Percentiles rank a stretch among this genome's conserved stretches.
phyloP scores from a whole-genome alignment of 2,329 filamentous ascomycete species.

The Aureobasidium mangrovei region DNA sequence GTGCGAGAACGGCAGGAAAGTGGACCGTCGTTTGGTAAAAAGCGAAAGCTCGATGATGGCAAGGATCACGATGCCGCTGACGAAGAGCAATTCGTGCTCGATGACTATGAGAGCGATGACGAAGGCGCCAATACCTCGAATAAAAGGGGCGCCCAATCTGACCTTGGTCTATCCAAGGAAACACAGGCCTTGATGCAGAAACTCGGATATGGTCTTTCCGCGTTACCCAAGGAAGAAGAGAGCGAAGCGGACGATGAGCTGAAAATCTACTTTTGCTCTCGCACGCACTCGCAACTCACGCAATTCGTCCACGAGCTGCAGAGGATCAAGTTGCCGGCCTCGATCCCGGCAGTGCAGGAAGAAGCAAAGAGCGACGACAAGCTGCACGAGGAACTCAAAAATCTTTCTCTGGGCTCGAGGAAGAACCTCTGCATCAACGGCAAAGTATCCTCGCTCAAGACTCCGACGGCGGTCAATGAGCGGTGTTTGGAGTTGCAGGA shows the following conservation, averaged over 20 bases:
- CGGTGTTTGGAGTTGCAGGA: conserved; percentile 85
- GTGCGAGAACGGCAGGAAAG: conserved; percentile 44
- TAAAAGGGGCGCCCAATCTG: conserved; percentile 15
- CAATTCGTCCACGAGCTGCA: conserved; percentile 80
- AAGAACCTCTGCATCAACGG: conserved; percentile 88
- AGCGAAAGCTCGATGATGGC: conserved; percentile 28
- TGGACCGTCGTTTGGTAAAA: conserved; percentile 42
- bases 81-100: conserved; percentile 65
- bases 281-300: conserved; percentile 83
- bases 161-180: conserved; percentile 57
- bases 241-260: conserved; percentile 54
- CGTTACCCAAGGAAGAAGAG: conserved; percentile 33
- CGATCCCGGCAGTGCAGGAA: conserved; percentile 35
- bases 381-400: conserved; percentile 58
- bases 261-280: conserved; percentile 87
- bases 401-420: conserved; percentile 74
- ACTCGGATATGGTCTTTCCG: conserved; percentile 24
- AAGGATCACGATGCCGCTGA: conserved; percentile 22
- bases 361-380: conserved; percentile 14
- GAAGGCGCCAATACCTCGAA: conserved; percentile 32
- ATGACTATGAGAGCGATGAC: conserved; percentile 61
- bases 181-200: conserved; percentile 66
- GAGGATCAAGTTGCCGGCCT: conserved; percentile 67
- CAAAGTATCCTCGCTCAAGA: conserved; percentile 61
- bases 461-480: conserved; percentile 80